Conservation (phyloP, 441 rosid genomes). For the Erysimum cheiri region DNA sequence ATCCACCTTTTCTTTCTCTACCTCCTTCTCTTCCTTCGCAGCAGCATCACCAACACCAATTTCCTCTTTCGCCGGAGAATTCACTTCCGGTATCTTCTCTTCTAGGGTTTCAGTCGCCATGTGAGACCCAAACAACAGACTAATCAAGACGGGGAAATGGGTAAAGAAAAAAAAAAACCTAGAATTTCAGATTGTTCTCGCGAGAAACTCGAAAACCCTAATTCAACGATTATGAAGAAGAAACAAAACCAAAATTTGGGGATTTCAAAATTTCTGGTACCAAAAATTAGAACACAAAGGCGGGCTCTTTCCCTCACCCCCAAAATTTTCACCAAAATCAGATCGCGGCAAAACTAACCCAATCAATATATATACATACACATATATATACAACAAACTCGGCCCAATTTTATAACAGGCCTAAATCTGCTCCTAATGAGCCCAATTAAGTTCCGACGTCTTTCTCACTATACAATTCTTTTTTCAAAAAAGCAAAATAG, state of each 20-base stretch:
- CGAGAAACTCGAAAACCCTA: conserved; percentile 28
- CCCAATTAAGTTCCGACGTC: neutral
- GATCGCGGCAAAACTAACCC: conserved; percentile 43
- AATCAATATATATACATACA: conserved; percentile 26
- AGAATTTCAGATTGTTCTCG: conserved; percentile 2
- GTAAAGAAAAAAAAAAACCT: conserved; percentile 29
- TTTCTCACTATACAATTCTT: neutral
- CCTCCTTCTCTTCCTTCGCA: conserved; percentile 23
- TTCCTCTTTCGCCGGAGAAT: conserved; percentile 50
- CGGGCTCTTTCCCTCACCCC: conserved; percentile 42
- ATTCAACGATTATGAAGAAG: conserved; percentile 34
- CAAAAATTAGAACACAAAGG: conserved; percentile 43
- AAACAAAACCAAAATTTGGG: conserved; percentile 44
- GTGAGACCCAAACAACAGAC: conserved; percentile 22
- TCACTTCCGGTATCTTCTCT: conserved; percentile 58
- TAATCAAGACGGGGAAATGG: neutral
- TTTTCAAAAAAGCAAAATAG: neutral
- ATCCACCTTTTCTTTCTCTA: conserved; percentile 23
- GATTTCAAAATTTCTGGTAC: conserved; percentile 47
- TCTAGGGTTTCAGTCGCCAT: conserved; percentile 84
- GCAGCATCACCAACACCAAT: conserved; percentile 31
- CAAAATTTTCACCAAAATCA: conserved; percentile 33
- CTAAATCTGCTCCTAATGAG: neutral
- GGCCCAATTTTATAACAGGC: conserved; percentile 20
- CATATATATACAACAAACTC: conserved; percentile 15